Percentiles rank a stretch among this genome's conserved stretches.
Conservation (phyloP, 2,329 filamentous ascomycete species). For the Fusarium fracticaudum region DNA sequence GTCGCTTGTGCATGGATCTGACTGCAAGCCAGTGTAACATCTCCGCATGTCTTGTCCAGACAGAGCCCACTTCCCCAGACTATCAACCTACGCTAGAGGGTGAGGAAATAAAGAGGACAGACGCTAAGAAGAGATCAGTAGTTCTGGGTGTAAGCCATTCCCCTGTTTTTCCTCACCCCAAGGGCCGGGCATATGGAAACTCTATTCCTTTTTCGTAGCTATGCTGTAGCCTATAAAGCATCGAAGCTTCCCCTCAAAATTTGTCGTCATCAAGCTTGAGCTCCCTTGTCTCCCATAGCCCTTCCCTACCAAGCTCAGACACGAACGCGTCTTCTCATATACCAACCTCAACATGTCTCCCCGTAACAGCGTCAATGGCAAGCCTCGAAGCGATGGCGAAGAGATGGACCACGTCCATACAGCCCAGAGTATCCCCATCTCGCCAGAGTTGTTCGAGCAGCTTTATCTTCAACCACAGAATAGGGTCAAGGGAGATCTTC, state of each 20-base stretch:
- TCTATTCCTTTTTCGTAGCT: not conserved
- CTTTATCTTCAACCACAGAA: conserved; percentile 61
- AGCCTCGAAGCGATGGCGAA: conserved; percentile 21
- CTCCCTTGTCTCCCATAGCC: not conserved
- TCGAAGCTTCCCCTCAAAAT: not conserved
- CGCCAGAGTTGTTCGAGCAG: conserved; percentile 63
- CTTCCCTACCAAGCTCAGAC: too few relatives aligned
- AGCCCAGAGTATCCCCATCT: conserved; percentile 56
- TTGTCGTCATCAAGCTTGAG: not conserved
- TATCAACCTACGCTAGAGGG: not conserved
- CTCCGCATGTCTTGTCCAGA: not conserved
- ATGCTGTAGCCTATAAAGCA: not conserved
- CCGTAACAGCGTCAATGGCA: conserved; percentile 11
- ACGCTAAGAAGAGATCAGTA: not conserved
- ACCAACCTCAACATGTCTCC: conserved; percentile 16
- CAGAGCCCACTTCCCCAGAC: conserved; percentile 2
- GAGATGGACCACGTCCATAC: conserved; percentile 42
- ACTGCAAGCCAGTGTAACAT: not conserved
- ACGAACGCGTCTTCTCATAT: not conserved
- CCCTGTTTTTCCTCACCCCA: not conserved
- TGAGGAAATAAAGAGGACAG: not conserved
- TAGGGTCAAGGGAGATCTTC: conserved; percentile 55
- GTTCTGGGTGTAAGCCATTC: not conserved
- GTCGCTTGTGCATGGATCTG: not conserved
- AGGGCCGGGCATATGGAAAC: not conserved